Evolutionary conservation across 1,139 yeast species (phyloP), one percentile per base, ranked within the genome.

Genomic region (Saccharomycopsis hybrid): DNA sequence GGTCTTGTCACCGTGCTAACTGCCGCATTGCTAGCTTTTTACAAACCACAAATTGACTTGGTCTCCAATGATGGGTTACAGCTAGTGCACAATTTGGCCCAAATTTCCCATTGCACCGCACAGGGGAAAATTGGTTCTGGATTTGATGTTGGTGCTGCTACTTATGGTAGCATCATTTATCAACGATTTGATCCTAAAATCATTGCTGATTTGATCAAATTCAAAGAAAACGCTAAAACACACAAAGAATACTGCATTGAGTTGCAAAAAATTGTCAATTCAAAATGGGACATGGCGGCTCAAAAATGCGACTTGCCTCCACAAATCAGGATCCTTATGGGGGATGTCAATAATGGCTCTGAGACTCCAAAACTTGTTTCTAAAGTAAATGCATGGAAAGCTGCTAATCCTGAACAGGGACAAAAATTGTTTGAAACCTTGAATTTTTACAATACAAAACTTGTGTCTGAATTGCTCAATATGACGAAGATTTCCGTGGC

Each of bases 51-150:
- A 2, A 59, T 72, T 9, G 68, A 73, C 51, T 54, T 71, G 3
- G 44, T 51, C 0, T 42, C 51, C 7, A 41, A 40, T 0, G 18
- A 46, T 2, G 59, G 61, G 29, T 54, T 71, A 43, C 66, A 62
- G 38, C 54, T 62, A 4, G 70, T 92, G 31, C 97, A 92, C 64
- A 90, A 88, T 59, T 67, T 88, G 35, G 79, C 97, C 0, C 98
- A 92, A 62, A 70, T 87, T 9, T 85, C 96, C 1, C 98, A 92
- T 64, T 90, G 97, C 64, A 76, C 78, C 51, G 97, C 98, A 1
- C 98, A 92, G 63, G 86, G 87, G 43, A 94, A 94, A 64, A 82
- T 92, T 30, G 98, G 98, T 0, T 87, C 96, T 2, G 98, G 98
- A 0, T 92, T 92, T 64, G 98, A 92, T 62, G 95, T 94, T 41